A percentile compares a stretch with the other conserved stretches of the same genome.
These are phyloP conservation scores for Nasturtium officinale DNA, from an alignment of 345 rosid species.

Conservation along the genomic window DNA sequence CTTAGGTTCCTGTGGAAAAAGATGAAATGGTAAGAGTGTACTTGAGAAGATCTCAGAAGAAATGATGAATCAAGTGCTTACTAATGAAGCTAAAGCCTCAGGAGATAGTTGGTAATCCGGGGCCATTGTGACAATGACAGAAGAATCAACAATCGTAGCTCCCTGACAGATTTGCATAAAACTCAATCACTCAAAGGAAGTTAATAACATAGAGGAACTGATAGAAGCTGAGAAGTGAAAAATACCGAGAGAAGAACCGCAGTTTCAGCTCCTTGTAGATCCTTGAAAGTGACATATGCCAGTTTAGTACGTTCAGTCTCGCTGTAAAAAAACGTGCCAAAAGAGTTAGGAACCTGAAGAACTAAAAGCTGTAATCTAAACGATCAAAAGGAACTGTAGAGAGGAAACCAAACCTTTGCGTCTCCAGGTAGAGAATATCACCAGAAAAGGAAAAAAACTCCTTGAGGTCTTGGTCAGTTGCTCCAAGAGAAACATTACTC, in stretches of 20 bases:
- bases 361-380: background rate
- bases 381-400: background rate
- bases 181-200: constrained; percentile 1
- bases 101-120: constrained; percentile 86
- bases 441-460: constrained; percentile 92
- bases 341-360: constrained; percentile 24
- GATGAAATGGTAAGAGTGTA: constrained; percentile 10
- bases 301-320: constrained; percentile 62
- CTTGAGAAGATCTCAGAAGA: background rate
- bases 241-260: constrained; percentile 87
- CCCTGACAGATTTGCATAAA: constrained; percentile 50
- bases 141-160: constrained; percentile 85
- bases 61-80: constrained; percentile 44
- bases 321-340: constrained; percentile 48
- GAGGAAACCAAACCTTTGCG: constrained; percentile 52
- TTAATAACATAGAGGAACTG: background rate
- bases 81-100: constrained; percentile 60
- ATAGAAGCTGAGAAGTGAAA: constrained; percentile 17
- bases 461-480: constrained; percentile 65
- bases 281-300: constrained; percentile 86
- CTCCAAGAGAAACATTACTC: constrained; percentile 72
- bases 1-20: constrained; percentile 47
- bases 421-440: constrained; percentile 69
- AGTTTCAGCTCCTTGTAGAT: constrained; percentile 86
- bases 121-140: constrained; percentile 65